Conservation (phyloP, 495 filamentous ascomycete species). For the Penicillium malachiteum region DNA sequence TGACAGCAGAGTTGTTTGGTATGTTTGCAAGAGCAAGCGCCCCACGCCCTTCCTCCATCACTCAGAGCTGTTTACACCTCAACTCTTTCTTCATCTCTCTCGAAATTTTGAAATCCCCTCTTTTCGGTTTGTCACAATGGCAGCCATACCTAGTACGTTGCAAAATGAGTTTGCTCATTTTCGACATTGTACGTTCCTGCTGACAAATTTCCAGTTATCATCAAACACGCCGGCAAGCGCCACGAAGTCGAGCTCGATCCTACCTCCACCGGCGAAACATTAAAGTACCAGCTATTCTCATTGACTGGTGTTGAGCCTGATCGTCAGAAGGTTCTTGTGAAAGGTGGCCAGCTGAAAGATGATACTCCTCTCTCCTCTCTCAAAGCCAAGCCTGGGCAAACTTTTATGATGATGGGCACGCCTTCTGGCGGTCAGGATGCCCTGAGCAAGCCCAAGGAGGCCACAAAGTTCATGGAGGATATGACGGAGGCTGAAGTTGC, state of each 20-base stretch:
- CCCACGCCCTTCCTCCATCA: conserved; percentile 33
- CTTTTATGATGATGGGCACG: conserved; percentile 96
- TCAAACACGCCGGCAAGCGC: conserved; percentile 93
- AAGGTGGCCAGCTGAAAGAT: conserved; percentile 93
- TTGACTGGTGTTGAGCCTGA: conserved; percentile 95
- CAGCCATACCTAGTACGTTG: conserved; percentile 59
- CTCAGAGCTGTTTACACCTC: conserved; percentile 34
- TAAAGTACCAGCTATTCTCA: conserved; percentile 94
- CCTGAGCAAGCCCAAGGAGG: conserved; percentile 75
- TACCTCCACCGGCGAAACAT: conserved; percentile 78
- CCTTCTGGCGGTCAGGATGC: conserved; percentile 62
- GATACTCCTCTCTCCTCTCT: conserved; percentile 82
- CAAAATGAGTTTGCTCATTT: not conserved
- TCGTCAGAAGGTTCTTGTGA: conserved; percentile 91
- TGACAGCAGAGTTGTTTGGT: conserved; percentile 26
- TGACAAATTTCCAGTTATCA: conserved; percentile 64
- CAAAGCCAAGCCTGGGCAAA: conserved; percentile 79
- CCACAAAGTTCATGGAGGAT: conserved; percentile 87
- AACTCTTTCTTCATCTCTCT: conserved; percentile 24
- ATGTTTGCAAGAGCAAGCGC: conserved; percentile 31
- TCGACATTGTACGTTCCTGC: conserved; percentile 7
- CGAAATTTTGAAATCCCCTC: conserved; percentile 11
- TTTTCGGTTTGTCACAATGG: conserved; percentile 45
- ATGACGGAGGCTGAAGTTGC: conserved; percentile 96
- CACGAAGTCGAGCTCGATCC: conserved; percentile 91